Base-by-base conservation (phyloP, 176 grass and related monocot species). In the Pontederia crassipes region DNA sequence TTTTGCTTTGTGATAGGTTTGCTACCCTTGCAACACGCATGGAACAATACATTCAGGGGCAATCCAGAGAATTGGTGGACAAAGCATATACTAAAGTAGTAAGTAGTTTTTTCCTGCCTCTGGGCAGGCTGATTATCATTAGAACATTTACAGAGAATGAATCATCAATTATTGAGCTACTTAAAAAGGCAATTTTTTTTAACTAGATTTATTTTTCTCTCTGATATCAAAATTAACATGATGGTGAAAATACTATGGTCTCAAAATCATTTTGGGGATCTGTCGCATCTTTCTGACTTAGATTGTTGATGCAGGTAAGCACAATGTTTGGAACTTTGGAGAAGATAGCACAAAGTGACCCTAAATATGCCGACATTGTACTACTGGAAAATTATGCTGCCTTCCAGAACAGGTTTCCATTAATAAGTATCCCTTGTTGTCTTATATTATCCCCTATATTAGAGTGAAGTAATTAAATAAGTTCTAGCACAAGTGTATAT, bases 1-100 rank as follows among this genome's bases (percentile, higher is more conserved):
- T 64, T 55, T 50, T 67, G 57, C 29, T 71, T 76, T 58, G 69
- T 24, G 35, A 50, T 55, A 98, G 93, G 48, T 98, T 98, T 92
- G 84, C 79, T 64, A 86, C 84, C 58, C 87, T 88, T 77, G 93
- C 84, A 59, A 81, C 93, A 76, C 79, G 85, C 55, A 98, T 98
- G 93, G 93, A 98, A 59, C 93, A 83, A 40, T 88, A 92, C 74
- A 98, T 92, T 77, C 93, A 92, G 78, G 93, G 93, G 17, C 93
- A 92, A 74, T 98, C 93, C 56, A 89, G 93, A 76, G 93, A 92
- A 49, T 88, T 98, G 71, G 79, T 89, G 74, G 93, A 98, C 80
- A 89, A 92, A 81, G 88, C 87, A 56, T 92, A 98, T 78, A 82
- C 79, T 70, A 89, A 86, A 76, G 78, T 98, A 78, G 93, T 98